These are phyloP conservation scores for Kazachstania psychrophila DNA, from an alignment of 805 yeast genomes.

Conservation along the genomic window DNA sequence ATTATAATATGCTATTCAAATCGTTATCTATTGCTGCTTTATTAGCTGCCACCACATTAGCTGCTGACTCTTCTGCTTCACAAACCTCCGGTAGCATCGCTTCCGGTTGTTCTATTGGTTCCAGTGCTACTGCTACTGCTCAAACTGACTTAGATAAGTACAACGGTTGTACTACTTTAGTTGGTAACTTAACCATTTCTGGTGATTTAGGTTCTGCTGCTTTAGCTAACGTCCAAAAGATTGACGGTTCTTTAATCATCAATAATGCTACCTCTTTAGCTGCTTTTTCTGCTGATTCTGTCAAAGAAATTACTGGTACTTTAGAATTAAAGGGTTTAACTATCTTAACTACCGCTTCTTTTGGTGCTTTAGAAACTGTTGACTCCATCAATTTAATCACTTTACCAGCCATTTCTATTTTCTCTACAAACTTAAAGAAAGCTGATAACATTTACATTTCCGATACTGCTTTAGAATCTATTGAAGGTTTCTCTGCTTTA, in stretches of 20 bases:
- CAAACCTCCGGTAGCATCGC: slow-evolving; percentile 38
- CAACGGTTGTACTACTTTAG: slow-evolving; percentile 65
- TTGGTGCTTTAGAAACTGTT: slow-evolving; percentile 72
- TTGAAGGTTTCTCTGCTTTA: slow-evolving; percentile 50
- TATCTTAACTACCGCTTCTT: slow-evolving; percentile 52
- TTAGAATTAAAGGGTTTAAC: slow-evolving; percentile 57
- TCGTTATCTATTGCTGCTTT: slow-evolving; percentile 41
- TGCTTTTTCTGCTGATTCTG: slow-evolving; percentile 66
- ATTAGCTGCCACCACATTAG: slow-evolving; percentile 31
- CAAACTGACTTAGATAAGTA: slow-evolving; percentile 70
- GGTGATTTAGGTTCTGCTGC: slow-evolving; percentile 58
- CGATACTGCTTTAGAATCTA: slow-evolving; percentile 60
- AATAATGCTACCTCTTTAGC: slow-evolving; percentile 54
- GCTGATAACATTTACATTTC: slow-evolving; percentile 63
- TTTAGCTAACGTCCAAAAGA: slow-evolving; percentile 63
- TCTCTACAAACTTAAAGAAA: slow-evolving; percentile 64
- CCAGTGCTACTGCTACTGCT: slow-evolving; percentile 61
- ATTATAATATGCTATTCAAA: slow-evolving; percentile 40
- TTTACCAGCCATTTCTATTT: slow-evolving; percentile 68
- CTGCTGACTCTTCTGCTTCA: neutral
- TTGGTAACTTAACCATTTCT: slow-evolving; percentile 65
- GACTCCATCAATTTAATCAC: slow-evolving; percentile 75
- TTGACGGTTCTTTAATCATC: slow-evolving; percentile 67
- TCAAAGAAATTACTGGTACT: slow-evolving; percentile 64
- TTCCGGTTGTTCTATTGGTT: slow-evolving; percentile 56